phyloP scores from a whole-genome alignment of 306 rosid genomes.

The Quercus berberidifolia region DNA sequence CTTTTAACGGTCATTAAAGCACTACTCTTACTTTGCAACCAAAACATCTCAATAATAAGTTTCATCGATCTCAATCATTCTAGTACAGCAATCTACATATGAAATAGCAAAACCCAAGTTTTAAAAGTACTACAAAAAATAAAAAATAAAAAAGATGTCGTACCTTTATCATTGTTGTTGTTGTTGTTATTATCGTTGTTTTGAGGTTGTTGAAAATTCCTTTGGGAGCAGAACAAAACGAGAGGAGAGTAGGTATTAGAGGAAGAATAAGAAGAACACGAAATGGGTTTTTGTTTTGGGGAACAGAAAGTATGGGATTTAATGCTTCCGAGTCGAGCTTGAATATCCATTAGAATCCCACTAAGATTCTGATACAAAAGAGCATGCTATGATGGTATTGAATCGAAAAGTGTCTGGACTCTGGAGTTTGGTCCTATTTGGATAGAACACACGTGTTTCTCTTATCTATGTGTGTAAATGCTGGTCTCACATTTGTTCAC shows the following conservation, averaged over 20 bases:
- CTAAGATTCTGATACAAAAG: constrained; percentile 8
- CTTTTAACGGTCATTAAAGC: too few relatives aligned
- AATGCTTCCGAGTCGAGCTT: constrained; percentile 38
- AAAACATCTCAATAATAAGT: too few relatives aligned
- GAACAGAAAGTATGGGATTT: constrained; percentile 35
- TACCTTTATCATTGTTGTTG: constrained; percentile 27
- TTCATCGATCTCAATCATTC: too few relatives aligned
- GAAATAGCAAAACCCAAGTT: background rate
- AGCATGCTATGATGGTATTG: background rate
- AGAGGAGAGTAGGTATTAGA: constrained; percentile 11
- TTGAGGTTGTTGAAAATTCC: constrained; percentile 42
- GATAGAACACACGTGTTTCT: background rate
- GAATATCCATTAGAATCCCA: constrained; percentile 49
- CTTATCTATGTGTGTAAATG: constrained; percentile 35
- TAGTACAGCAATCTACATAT: too few relatives aligned
- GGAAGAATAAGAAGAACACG: constrained; percentile 22
- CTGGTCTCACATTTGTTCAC: constrained; percentile 32
- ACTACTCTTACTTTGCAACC: too few relatives aligned
- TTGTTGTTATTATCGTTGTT: constrained; percentile 26
- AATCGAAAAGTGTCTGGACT: background rate
- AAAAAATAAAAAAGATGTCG: background rate
- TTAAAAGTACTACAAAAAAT: background rate
- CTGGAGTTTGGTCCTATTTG: background rate
- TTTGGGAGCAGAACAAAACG: constrained; percentile 41
- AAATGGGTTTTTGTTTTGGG: constrained; percentile 14